These are phyloP conservation scores for Claviceps sorghi DNA, from an alignment of 2,329 filamentous ascomycete species.

Conservation along the genomic window DNA sequence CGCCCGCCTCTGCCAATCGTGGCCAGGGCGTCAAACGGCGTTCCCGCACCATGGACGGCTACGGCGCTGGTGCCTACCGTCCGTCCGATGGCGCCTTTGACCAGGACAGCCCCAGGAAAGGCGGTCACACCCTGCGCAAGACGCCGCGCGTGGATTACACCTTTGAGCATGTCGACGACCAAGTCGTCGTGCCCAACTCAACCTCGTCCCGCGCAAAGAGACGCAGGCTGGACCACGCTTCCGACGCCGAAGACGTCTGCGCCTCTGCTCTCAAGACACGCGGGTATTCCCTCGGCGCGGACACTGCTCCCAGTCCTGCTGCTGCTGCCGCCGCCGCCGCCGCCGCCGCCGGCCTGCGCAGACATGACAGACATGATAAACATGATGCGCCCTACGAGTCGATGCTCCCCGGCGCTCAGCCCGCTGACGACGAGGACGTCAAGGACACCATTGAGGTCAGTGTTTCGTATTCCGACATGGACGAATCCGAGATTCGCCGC, in stretches of 20 bases:
- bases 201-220: conserved; percentile 22
- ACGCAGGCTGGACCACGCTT: conserved; percentile 21
- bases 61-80: conserved; percentile 15
- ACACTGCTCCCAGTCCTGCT: conserved; percentile 12
- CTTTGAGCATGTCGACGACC: conserved; percentile 36
- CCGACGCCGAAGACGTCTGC: conserved; percentile 20
- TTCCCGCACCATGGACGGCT: conserved; percentile 28
- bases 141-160: conserved; percentile 44
- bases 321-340: conserved; percentile 15
- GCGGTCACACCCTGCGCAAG: conserved; percentile 43
- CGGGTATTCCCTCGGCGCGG: conserved; percentile 21
- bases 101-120: conserved; percentile 36
- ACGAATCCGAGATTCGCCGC: conserved; percentile 16
- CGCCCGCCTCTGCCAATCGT: conserved; percentile 14
- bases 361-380: conserved; percentile 13
- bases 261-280: conserved; percentile 19
- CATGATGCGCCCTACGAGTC: conserved; percentile 24
- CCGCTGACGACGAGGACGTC: conserved; percentile 31
- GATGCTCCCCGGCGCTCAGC: conserved; percentile 19
- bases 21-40: conserved; percentile 25
- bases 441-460: conserved; percentile 45
- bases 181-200: conserved; percentile 23
- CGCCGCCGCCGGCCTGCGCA: conserved; percentile 18
- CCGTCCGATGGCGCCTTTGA: conserved; percentile 28
- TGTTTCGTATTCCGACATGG: conserved; percentile 22